Percentiles rank a stretch among this genome's conserved stretches.
phyloP scores from a whole-genome alignment of 768 basidiomycete genomes.

The Lactarius pseudohatsudake region DNA sequence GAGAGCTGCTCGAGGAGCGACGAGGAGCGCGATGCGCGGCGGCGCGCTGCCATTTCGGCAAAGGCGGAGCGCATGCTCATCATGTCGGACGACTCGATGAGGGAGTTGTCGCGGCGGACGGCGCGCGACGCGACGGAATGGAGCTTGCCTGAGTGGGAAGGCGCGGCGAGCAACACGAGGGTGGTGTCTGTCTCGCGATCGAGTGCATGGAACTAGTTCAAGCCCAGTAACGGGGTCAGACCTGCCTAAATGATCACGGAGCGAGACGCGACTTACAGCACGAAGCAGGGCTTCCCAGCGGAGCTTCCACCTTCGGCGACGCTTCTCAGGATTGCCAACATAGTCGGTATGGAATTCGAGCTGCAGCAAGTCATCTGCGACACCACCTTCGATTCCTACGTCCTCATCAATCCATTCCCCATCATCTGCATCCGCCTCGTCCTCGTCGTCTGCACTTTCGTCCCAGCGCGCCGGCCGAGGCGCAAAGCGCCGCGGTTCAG shows the following conservation, averaged over 20 bases:
- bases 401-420: slow-evolving; percentile 55
- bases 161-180: slow-evolving; percentile 70
- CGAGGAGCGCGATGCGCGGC: slow-evolving; percentile 49
- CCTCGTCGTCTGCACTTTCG: slow-evolving; percentile 43
- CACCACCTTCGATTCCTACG: slow-evolving; percentile 72
- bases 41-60: slow-evolving; percentile 55
- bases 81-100: slow-evolving; percentile 51
- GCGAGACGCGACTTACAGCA: slow-evolving; percentile 46
- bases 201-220: slow-evolving; percentile 64
- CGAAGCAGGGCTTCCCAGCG: slow-evolving; percentile 75
- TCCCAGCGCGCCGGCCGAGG: slow-evolving; percentile 34
- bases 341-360: slow-evolving; percentile 76
- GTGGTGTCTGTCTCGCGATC: slow-evolving; percentile 83
- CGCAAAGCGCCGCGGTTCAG: slow-evolving; percentile 29
- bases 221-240: slow-evolving; percentile 34
- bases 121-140: slow-evolving; percentile 66
- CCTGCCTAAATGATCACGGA: slow-evolving; percentile 34
- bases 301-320: slow-evolving; percentile 69
- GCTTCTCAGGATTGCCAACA: slow-evolving; percentile 62
- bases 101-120: slow-evolving; percentile 54
- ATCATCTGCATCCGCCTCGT: slow-evolving; percentile 32
- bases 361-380: slow-evolving; percentile 69
- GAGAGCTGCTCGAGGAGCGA: slow-evolving; percentile 49
- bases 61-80: slow-evolving; percentile 56
- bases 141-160: slow-evolving; percentile 68